Evolutionary conservation across 805 yeast genomes (phyloP).

Genomic region (Hanseniaspora thailandica): DNA sequence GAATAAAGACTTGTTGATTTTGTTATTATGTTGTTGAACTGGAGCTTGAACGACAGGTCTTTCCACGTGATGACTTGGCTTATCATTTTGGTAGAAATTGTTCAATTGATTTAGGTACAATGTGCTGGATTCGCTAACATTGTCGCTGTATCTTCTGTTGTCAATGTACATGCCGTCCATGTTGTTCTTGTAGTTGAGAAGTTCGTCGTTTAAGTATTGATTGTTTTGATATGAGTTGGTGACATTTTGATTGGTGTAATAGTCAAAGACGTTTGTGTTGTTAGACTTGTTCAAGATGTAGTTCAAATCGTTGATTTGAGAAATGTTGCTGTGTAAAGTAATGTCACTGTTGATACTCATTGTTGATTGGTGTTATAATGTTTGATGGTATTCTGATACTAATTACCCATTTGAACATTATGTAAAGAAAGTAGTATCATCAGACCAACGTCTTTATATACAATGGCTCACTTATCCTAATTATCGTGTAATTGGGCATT

Average conservation of each 20-base stretch:
- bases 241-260: not conserved
- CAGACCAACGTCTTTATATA: too few species aligned
- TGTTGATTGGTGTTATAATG: not conserved
- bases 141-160: slow-evolving; percentile 3
- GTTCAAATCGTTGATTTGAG: slow-evolving; percentile 12
- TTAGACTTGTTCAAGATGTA: not conserved
- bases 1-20: slow-evolving; percentile 55
- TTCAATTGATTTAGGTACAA: not conserved
- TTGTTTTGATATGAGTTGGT: not conserved
- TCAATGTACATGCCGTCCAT: not conserved
- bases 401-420: too few species aligned
- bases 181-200: not conserved
- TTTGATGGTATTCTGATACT: not conserved
- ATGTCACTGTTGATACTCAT: slow-evolving; percentile 8
- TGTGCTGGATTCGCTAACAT: not conserved
- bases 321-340: slow-evolving; percentile 5
- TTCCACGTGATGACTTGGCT: not conserved
- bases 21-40: slow-evolving; percentile 7
- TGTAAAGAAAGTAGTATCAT: too few species aligned
- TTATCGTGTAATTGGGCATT: not conserved
- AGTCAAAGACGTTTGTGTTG: not conserved
- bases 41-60: not conserved
- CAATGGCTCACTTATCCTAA: too few species aligned
- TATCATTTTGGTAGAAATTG: not conserved
- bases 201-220: slow-evolving; percentile 5